phyloP scores from a whole-genome alignment of 495 filamentous ascomycete species.

The Podospora pseudoanserina region DNA sequence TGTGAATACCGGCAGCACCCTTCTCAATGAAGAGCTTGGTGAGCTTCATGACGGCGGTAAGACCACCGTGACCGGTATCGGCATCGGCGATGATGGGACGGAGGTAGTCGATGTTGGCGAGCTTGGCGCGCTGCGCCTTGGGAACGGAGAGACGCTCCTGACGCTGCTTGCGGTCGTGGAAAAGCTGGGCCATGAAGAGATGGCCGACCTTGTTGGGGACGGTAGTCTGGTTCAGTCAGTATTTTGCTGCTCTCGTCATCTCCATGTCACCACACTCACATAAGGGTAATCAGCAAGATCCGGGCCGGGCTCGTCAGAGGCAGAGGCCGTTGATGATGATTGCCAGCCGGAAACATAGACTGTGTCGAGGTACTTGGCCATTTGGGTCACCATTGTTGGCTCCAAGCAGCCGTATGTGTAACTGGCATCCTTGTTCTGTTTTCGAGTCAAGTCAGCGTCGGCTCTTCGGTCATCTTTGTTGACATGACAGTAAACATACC shows the following conservation, averaged over 20 bases:
- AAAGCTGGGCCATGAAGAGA: conserved; percentile 95
- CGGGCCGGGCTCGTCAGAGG: conserved; percentile 90
- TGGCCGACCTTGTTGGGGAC: conserved; percentile 98
- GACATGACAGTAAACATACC: conserved; percentile 44
- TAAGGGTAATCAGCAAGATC: conserved; percentile 99
- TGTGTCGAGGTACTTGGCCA: conserved; percentile 98
- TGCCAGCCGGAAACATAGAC: conserved; percentile 99
- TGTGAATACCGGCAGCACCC: conserved; percentile 95
- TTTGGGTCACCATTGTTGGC: conserved; percentile 97
- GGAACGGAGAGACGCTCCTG: conserved; percentile 85
- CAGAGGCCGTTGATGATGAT: conserved; percentile 91
- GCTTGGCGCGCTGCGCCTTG: conserved; percentile 63
- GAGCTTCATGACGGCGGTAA: conserved; percentile 98
- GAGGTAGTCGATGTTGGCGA: conserved; percentile 88
- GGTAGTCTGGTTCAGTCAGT: conserved; percentile 63
- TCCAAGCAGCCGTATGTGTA: conserved; percentile 97
- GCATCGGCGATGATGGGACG: conserved; percentile 96
- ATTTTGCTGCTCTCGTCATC: not conserved
- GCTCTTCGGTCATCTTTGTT: not conserved
- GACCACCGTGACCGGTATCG: conserved; percentile 93
- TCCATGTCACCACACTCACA: conserved; percentile 49
- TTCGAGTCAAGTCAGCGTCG: not conserved
- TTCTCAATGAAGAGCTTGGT: conserved; percentile 97
- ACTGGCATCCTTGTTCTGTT: conserved; percentile 74
- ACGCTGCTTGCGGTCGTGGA: conserved; percentile 98